Evolutionary conservation across 495 filamentous ascomycete species (phyloP).

Genomic region (Aspergillus homomorphus): DNA sequence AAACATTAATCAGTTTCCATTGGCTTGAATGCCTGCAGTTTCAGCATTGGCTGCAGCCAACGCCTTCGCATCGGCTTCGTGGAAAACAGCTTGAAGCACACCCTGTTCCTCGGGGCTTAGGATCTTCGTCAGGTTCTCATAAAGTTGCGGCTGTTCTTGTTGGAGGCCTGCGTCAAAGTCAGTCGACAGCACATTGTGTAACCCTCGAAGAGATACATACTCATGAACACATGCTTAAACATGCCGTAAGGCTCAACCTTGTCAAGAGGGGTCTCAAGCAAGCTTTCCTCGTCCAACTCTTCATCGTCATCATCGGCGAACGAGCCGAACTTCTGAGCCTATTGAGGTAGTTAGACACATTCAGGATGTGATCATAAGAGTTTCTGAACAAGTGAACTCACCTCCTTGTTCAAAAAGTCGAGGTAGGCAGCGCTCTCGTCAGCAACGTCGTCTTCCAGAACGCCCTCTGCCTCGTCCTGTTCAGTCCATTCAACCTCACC

Average conservation of each 20-base stretch:
- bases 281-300: conserved; percentile 83
- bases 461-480: conserved; percentile 54
- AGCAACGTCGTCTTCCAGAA: conserved; percentile 61
- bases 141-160: conserved; percentile 86
- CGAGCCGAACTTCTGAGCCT: conserved; percentile 80
- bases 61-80: conserved; percentile 69
- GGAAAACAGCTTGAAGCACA: conserved; percentile 73
- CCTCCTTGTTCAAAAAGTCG: conserved; percentile 91
- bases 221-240: conserved; percentile 75
- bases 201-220: conserved; percentile 54
- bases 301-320: conserved; percentile 76
- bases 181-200: conserved; percentile 11
- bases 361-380: neutral
- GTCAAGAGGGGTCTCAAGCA: conserved; percentile 91
- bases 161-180: conserved; percentile 64
- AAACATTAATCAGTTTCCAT: conserved; percentile 35
- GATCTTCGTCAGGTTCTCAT: conserved; percentile 72
- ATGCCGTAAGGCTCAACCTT: conserved; percentile 89
- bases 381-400: conserved; percentile 24
- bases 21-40: conserved; percentile 37
- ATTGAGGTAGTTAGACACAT: conserved; percentile 15
- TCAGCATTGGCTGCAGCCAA: conserved; percentile 41
- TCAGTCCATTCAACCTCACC: conserved; percentile 69
- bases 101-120: conserved; percentile 78
- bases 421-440: conserved; percentile 94